Evolutionary conservation across 768 basidiomycete genomes (phyloP), one percentile per base, ranked within the genome.

Genomic region (Neoboletus brunneissimus): DNA sequence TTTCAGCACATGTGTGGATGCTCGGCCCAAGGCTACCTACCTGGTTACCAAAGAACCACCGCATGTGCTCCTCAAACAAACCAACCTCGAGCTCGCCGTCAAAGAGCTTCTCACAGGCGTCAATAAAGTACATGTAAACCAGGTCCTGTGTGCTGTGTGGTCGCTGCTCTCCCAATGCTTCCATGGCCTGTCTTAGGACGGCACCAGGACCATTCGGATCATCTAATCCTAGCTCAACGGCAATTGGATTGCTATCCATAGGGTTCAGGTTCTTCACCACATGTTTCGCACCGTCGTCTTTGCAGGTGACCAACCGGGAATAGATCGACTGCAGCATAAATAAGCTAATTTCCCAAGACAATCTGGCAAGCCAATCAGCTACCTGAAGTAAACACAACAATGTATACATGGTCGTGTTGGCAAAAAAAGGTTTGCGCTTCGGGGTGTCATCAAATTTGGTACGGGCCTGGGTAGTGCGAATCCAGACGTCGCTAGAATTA

Each of bases 1-100:
- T 46, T 57, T 70, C 32, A 61, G 58, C 48, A 20, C 9, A 2
- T 15, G 18, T 31, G 54, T 29, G 11, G 5, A 20, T 42, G 12
- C 42, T 32, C 20, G 11, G 29, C 38, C 41, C 37, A 16, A n/a
- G 5, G 16, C 41, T 47, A 51, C 79, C 59, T 72, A 89, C 89
- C 81, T 87, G 88, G 58, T 85, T 92, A 32, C 91, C 90, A 75
- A 93, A 94, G 75, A 95, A 90, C 83, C 92, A 91, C 60, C 97
- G 78, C 85, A 98, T 85, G 66, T 93, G 91, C 70, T 98, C 97
- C 71, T 98, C 96, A 65, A 94, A 98, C 22, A 86, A 84, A n/a
- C 81, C 75, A 67, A 88, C 90, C 71, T 98, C 97, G 57, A 98
- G 79, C 67, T 98, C 95, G 59, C 83, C 88, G 64, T 94, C 94